Evolutionary conservation across 768 basidiomycete species (phyloP).

Genomic region (Phylloporus sp.): DNA sequence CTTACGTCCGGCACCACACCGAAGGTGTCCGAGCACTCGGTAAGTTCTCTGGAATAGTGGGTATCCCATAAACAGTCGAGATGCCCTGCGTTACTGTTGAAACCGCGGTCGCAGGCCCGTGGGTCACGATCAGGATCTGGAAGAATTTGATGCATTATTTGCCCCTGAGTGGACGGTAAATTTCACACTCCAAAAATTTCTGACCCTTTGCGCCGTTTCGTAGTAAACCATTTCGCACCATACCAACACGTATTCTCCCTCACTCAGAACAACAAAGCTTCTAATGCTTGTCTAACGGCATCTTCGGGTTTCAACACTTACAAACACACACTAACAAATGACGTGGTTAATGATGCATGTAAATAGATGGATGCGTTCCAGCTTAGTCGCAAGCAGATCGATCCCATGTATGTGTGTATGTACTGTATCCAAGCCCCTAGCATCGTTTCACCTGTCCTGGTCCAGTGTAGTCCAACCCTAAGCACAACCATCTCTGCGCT

Average conservation of each 20-base stretch:
- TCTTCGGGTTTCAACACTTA: constrained; percentile 9
- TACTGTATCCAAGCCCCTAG: constrained; percentile 20
- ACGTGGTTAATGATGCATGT: background rate
- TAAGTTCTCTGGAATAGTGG: no score
- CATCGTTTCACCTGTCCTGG: constrained; percentile 6
- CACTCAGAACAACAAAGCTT: background rate
- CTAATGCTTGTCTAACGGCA: constrained; percentile 10
- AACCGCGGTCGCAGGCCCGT: no score
- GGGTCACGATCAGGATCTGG: no score
- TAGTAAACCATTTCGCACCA: no score
- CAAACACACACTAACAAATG: constrained; percentile 9
- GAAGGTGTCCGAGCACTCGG: no score
- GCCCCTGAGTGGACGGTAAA: background rate
- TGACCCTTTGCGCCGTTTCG: no score
- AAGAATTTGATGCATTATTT: background rate
- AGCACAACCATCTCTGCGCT: background rate
- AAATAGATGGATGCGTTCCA: background rate
- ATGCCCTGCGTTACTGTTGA: no score
- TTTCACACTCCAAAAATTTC: background rate
- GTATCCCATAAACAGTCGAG: no score
- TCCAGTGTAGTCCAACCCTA: background rate
- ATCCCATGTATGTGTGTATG: constrained; percentile 7
- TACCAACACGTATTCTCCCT: no score
- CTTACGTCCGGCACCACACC: background rate
- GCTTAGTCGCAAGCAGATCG: background rate